Conservation (phyloP, 345 rosid species). For the Sisymbrium irio region DNA sequence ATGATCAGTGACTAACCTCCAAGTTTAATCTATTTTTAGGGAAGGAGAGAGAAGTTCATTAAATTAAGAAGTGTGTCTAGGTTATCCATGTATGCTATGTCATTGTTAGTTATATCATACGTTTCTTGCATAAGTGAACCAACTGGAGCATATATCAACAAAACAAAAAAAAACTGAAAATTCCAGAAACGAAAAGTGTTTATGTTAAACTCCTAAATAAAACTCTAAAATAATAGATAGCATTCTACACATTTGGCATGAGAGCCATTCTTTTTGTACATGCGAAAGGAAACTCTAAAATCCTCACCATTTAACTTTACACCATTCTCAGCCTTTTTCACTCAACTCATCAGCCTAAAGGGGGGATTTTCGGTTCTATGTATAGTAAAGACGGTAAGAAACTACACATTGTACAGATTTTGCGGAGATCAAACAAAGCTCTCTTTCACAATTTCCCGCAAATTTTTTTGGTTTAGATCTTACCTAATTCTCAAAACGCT, state of each 20-base stretch:
- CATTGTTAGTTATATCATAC: too few relatives aligned
- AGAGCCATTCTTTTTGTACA: slow-evolving; percentile 39
- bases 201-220: slow-evolving; percentile 29
- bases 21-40: too few relatives aligned
- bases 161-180: neutral
- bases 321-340: slow-evolving; percentile 36
- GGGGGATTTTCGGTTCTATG: slow-evolving; percentile 42
- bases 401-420: slow-evolving; percentile 66
- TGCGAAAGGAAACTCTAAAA: slow-evolving; percentile 41
- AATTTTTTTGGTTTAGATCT: slow-evolving; percentile 47
- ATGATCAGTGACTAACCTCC: too few relatives aligned
- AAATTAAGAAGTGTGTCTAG: too few relatives aligned
- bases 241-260: slow-evolving; percentile 50
- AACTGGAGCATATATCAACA: neutral
- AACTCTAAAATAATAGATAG: slow-evolving; percentile 24
- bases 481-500: slow-evolving; percentile 41
- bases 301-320: slow-evolving; percentile 52
- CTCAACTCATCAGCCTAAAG: slow-evolving; percentile 37
- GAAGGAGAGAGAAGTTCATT: too few relatives aligned
- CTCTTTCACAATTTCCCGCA: slow-evolving; percentile 27
- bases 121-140: too few relatives aligned
- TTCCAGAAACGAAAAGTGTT: slow-evolving; percentile 14
- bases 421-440: slow-evolving; percentile 48
- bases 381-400: slow-evolving; percentile 47
- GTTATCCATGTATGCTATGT: too few relatives aligned